These are phyloP conservation scores for Hymenotorrendiella dingleyae DNA, from an alignment of 2,329 filamentous ascomycete genomes.

Conservation along the genomic window DNA sequence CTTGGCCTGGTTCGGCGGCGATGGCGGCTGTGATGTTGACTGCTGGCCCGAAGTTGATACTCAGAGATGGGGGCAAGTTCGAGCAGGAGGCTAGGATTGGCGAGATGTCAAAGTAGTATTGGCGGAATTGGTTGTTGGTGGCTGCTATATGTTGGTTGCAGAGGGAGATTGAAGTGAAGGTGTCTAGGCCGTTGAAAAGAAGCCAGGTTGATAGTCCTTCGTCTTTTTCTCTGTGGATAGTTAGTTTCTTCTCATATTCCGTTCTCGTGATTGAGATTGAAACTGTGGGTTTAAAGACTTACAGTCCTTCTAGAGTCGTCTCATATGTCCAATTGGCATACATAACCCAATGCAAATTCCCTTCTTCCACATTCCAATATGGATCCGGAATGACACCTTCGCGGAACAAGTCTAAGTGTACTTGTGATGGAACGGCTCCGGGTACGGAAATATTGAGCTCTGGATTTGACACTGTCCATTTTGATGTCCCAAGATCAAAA, in stretches of 20 bases:
- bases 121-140: slow-evolving; percentile 57
- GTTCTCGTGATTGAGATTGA: not conserved
- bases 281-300: slow-evolving; percentile 14
- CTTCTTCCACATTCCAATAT: slow-evolving; percentile 51
- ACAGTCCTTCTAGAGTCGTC: slow-evolving; percentile 40
- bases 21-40: slow-evolving; percentile 47
- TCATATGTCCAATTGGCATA: slow-evolving; percentile 56
- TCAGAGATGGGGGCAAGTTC: slow-evolving; percentile 33
- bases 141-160: slow-evolving; percentile 48
- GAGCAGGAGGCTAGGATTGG: slow-evolving; percentile 38
- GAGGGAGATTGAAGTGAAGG: slow-evolving; percentile 50
- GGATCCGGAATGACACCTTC: slow-evolving; percentile 38
- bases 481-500: slow-evolving; percentile 9
- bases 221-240: slow-evolving; percentile 25
- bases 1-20: slow-evolving; percentile 35
- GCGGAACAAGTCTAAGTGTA: slow-evolving; percentile 50
- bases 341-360: slow-evolving; percentile 54
- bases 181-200: slow-evolving; percentile 57
- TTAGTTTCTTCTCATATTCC: not conserved
- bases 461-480: slow-evolving; percentile 14
- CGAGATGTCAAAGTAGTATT: slow-evolving; percentile 54
- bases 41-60: slow-evolving; percentile 52
- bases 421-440: slow-evolving; percentile 50
- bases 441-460: slow-evolving; percentile 44
- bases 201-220: slow-evolving; percentile 47